These are phyloP conservation scores for Vinca minor DNA, from an alignment of 257 asterid genomes.

Conservation along the genomic window DNA sequence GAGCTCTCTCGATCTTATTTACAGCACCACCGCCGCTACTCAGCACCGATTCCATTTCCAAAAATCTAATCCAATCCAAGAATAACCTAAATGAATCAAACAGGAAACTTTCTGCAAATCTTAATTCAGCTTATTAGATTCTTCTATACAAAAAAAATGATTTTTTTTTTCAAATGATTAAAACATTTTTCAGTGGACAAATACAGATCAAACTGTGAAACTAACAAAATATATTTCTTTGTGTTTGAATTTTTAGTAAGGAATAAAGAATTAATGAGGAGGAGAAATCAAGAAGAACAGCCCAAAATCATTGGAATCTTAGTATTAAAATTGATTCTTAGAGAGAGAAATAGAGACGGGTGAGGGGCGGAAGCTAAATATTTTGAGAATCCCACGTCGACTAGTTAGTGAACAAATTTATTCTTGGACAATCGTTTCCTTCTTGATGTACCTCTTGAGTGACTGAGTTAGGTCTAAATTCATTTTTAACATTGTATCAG, in stretches of 20 bases:
- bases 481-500: too few species aligned
- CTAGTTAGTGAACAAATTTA: too few species aligned
- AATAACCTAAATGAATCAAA: not conserved
- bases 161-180: too few species aligned
- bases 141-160: not conserved
- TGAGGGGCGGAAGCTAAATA: too few species aligned
- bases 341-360: too few species aligned
- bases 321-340: too few species aligned
- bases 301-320: not conserved
- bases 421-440: too few species aligned
- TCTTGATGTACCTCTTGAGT: too few species aligned
- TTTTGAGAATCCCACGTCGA: too few species aligned
- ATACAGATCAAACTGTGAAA: not conserved
- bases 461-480: too few species aligned
- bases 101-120: not conserved
- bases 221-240: not conserved
- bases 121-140: not conserved
- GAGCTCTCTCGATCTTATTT: constrained; percentile 83
- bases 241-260: not conserved
- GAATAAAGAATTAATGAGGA: not conserved
- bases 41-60: constrained; percentile 7
- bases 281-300: constrained; percentile 2
- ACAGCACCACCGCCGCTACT: constrained; percentile 13
- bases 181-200: not conserved
- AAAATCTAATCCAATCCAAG: not conserved